Evolutionary conservation across 2,329 filamentous ascomycete genomes (phyloP), one percentile per base, ranked within the genome.

Genomic region (Fusarium albidum): DNA sequence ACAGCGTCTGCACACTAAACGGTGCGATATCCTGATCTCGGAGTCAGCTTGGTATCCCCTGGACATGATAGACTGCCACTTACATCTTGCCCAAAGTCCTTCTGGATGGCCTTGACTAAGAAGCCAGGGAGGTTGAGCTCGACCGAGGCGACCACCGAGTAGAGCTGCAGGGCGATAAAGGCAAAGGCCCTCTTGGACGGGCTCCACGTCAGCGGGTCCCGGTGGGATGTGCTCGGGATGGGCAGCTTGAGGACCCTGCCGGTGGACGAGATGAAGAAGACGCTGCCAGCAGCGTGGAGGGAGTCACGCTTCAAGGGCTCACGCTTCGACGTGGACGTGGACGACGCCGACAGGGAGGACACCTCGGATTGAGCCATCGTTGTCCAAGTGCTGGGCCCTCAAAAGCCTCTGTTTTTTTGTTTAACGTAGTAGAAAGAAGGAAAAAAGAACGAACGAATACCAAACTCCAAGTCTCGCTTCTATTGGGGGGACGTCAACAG

Each of bases 211-310:
- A 64, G 58, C 10, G 61, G 61, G 15, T 64, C 61, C 1, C 56
- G 61, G 0, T 48, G 37, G 0, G 57, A 64, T 11, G 17, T 51
- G 14, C 61, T 64, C 1, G 61, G 58, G 7, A 64, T 64, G 1
- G 61, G 61, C 5, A 64, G 15, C 2, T 42, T 57, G 1, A 62
- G 57, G 15, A 64, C 55, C 6, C 41, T 48, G 5, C 61, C 61
- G 5, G 52, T 42, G 5, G 57, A 56, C 15, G 61, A 54, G 15
- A 64, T 44, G 35, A 64, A 64, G 49, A 64, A 64, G 28, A 64
- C 61, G 52, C 61, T 64, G 61, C 61, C 61, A 26, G 61, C 54
- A 62, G 58, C 52, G 49, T 55, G 59, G 6, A 53, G n/a, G 15
- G 59, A 59, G 6, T 56, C 59, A 18, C 59, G 51, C 7, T 28